These are phyloP conservation scores for Mentha longifolia DNA, from an alignment of 257 asterid genomes.

Conservation along the genomic window DNA sequence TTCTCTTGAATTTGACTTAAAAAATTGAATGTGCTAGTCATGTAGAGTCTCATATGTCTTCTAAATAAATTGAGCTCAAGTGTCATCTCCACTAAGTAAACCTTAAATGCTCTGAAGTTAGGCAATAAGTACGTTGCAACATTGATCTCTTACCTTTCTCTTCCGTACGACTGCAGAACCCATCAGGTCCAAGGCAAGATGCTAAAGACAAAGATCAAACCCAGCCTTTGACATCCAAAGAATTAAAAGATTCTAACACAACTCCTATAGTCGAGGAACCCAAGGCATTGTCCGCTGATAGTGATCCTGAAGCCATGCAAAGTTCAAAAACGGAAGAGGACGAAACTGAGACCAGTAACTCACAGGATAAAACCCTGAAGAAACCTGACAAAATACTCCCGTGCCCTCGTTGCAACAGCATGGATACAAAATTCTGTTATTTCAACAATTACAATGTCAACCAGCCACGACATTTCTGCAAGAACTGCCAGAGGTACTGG, in stretches of 20 bases:
- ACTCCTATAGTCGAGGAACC: constrained; percentile 25
- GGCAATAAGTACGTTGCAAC: neutral
- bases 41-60: neutral
- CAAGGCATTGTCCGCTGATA: constrained; percentile 32
- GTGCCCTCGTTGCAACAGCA: constrained; percentile 59
- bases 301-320: constrained; percentile 36
- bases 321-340: constrained; percentile 35
- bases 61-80: neutral
- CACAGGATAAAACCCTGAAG: constrained; percentile 45
- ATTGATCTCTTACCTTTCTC: constrained; percentile 5
- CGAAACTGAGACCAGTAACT: constrained; percentile 30
- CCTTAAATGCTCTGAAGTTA: neutral
- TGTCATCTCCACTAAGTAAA: neutral
- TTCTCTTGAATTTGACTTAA: neutral
- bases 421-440: constrained; percentile 56
- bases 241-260: constrained; percentile 34
- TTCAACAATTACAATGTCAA: constrained; percentile 54
- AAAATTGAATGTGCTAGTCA: neutral
- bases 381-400: constrained; percentile 53
- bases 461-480: constrained; percentile 57
- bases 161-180: constrained; percentile 43
- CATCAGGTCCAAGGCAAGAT: constrained; percentile 28
- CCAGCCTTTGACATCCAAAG: constrained; percentile 41
- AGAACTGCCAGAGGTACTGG: constrained; percentile 59
- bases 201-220: constrained; percentile 35